Evolutionary conservation across 2,329 filamentous ascomycete genomes (phyloP).

Genomic region (Colletotrichum abscissum): DNA sequence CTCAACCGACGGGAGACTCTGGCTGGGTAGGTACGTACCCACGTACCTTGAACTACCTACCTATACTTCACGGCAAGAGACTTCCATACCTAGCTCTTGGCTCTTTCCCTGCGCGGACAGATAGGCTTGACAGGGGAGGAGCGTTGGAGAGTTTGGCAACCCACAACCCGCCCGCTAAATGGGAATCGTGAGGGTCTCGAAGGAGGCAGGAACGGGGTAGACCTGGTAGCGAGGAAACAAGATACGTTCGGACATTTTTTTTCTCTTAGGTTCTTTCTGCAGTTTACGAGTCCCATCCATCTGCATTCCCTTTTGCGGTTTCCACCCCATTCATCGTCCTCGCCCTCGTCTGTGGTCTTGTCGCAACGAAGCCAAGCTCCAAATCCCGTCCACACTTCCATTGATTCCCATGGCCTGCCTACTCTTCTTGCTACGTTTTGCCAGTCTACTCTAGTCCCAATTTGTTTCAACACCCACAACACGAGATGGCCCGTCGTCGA

Average conservation of each 20-base stretch:
- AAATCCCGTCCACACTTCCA: not conserved
- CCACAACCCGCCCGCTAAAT: conserved; percentile 18
- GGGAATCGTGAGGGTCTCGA: conserved; percentile 5
- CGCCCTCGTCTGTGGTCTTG: not conserved
- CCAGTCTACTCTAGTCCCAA: not conserved
- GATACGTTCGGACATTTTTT: conserved; percentile 33
- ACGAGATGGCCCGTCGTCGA: conserved; percentile 22
- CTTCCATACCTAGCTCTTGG: not conserved
- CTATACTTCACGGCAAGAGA: not conserved
- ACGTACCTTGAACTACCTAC: too few relatives aligned
- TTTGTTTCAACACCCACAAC: conserved; percentile 31
- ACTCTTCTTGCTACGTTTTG: not conserved
- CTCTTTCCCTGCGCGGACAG: not conserved
- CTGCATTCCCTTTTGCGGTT: not conserved
- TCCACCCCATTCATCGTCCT: not conserved
- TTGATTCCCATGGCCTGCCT: not conserved
- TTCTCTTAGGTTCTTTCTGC: not conserved
- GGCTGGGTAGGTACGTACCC: too few relatives aligned
- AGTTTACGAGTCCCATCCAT: not conserved
- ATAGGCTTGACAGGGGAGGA: conserved; percentile 7
- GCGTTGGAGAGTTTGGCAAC: not conserved
- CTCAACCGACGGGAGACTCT: too few relatives aligned
- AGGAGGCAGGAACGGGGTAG: conserved; percentile 6
- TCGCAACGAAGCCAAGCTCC: not conserved
- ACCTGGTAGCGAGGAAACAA: conserved; percentile 32